A percentile compares a stretch with the other conserved stretches of the same genome.
Conservation (phyloP, 257 asterid species). For the Gentiana straminea region DNA sequence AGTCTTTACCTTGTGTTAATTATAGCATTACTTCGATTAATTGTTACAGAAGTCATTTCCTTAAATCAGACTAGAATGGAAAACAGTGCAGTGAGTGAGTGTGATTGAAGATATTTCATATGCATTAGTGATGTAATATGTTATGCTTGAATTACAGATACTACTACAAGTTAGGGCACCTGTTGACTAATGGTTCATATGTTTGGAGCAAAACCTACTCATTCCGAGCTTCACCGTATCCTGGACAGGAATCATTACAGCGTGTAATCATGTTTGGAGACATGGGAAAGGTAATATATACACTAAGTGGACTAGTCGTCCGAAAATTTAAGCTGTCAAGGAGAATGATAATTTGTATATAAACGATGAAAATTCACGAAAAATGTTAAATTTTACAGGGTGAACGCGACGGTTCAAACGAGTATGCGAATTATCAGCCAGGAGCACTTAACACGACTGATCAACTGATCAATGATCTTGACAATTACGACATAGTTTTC, state of each 20-base stretch:
- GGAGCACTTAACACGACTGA: conserved; percentile 78
- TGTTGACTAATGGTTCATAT: conserved; percentile 38
- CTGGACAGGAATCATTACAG: neutral
- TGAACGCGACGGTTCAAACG: conserved; percentile 90
- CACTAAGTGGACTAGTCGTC: no score
- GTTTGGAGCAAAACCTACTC: conserved; percentile 50
- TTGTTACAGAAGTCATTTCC: neutral
- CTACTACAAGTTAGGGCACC: conserved; percentile 63
- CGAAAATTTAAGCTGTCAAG: no score
- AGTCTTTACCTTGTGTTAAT: no score
- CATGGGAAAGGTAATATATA: neutral
- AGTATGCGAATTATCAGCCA: conserved; percentile 68
- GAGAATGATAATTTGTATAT: no score
- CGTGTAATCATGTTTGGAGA: neutral
- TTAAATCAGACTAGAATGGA: neutral
- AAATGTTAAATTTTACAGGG: conserved; percentile 34
- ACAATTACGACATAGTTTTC: conserved; percentile 37
- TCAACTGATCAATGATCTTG: conserved; percentile 52
- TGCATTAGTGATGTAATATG: neutral
- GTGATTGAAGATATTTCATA: no score
- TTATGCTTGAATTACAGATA: conserved; percentile 30
- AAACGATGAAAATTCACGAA: no score
- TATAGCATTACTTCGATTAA: no score
- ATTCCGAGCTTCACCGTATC: neutral
- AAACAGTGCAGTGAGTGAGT: neutral